phyloP scores from a whole-genome alignment of 306 rosid species.

The Vigna reflexopilosa region DNA sequence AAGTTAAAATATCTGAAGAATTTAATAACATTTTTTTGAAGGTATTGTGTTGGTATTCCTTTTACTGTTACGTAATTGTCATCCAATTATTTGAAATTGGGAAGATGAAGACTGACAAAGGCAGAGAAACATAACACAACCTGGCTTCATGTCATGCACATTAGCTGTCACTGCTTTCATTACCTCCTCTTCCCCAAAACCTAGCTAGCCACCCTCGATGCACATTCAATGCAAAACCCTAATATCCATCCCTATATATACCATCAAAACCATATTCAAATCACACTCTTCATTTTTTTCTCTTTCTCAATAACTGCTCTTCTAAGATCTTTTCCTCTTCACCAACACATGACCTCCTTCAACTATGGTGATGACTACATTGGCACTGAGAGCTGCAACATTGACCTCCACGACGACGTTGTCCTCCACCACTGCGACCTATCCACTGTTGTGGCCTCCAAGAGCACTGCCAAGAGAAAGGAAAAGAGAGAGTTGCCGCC shows the following conservation, averaged over 20 bases:
- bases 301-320: background rate
- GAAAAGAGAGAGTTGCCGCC: conserved; percentile 63
- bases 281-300: background rate
- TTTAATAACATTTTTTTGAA: too few species aligned
- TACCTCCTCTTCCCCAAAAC: background rate
- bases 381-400: conserved; percentile 68
- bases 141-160: background rate
- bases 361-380: conserved; percentile 53
- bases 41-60: too few species aligned
- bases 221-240: background rate
- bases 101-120: background rate
- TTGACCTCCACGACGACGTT: conserved; percentile 48
- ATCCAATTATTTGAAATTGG: background rate
- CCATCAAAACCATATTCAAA: background rate
- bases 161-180: conserved; percentile 21
- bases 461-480: background rate
- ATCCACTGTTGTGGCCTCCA: background rate
- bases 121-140: background rate
- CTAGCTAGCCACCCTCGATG: background rate
- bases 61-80: background rate
- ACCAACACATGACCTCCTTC: background rate
- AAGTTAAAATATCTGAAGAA: too few species aligned
- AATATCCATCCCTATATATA: background rate
- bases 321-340: background rate
- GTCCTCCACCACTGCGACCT: background rate